Evolutionary conservation across 1,284 basidiomycete genomes (phyloP).

Genomic region (Xerocomus minutiporus): DNA sequence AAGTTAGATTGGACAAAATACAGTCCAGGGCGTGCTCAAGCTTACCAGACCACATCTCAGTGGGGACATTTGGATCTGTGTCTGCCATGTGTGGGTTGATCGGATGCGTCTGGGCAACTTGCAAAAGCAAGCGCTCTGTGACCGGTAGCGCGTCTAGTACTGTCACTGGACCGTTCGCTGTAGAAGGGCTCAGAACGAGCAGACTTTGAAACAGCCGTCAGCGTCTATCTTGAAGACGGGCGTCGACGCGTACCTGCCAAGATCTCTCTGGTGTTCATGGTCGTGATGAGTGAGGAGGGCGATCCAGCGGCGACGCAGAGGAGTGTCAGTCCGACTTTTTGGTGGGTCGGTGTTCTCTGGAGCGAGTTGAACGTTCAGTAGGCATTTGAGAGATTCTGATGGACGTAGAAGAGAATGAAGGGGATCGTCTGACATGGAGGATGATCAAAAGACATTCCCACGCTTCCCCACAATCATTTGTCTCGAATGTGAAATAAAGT

Average conservation of each 20-base stretch:
- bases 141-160: slow-evolving; percentile 21
- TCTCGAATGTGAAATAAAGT: slow-evolving; percentile 3
- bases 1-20: slow-evolving; percentile 4
- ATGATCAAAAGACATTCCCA: slow-evolving; percentile 19
- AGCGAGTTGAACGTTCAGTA: slow-evolving; percentile 13
- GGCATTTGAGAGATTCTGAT: slow-evolving; percentile 21
- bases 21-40: background rate
- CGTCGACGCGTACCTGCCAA: slow-evolving; percentile 23
- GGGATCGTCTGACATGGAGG: slow-evolving; percentile 7
- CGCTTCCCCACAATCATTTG: slow-evolving; percentile 28
- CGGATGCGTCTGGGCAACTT: slow-evolving; percentile 23
- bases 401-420: slow-evolving; percentile 19
- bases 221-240: background rate
- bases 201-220: slow-evolving; percentile 16
- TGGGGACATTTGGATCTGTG: background rate
- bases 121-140: slow-evolving; percentile 19
- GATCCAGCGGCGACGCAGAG: slow-evolving; percentile 7
- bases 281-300: slow-evolving; percentile 21
- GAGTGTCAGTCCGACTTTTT: background rate
- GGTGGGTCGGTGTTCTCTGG: background rate
- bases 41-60: slow-evolving; percentile 21
- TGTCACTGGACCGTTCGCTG: background rate
- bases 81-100: slow-evolving; percentile 1
- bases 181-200: slow-evolving; percentile 12
- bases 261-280: slow-evolving; percentile 8